These are phyloP conservation scores for Tulasnella sp. DNA, from an alignment of 768 basidiomycete species.

Conservation along the genomic window DNA sequence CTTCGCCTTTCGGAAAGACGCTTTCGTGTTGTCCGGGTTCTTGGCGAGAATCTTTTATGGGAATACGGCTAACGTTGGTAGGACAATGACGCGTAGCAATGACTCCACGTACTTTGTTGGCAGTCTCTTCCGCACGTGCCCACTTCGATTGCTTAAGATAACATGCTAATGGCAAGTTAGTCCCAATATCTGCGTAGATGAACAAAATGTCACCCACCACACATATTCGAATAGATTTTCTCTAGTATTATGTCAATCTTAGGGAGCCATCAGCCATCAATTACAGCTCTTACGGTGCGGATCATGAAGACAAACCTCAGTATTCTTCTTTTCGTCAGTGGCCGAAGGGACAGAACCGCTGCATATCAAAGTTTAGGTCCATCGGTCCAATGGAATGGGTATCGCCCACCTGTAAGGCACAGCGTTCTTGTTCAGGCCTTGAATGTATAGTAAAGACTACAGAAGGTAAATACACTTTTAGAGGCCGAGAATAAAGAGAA, in stretches of 20 bases:
- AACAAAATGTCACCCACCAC: conserved; percentile 21
- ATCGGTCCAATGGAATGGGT: background rate
- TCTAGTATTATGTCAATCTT: conserved; percentile 65
- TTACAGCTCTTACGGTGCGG: background rate
- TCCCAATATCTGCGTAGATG: background rate
- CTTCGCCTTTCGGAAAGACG: conserved; percentile 68
- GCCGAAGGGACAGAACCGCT: background rate
- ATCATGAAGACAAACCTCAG: conserved; percentile 2
- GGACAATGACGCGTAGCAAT: background rate
- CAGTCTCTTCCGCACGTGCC: conserved; percentile 66
- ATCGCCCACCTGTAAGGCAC: background rate
- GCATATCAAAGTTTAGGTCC: conserved; percentile 2
- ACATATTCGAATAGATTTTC: conserved; percentile 77
- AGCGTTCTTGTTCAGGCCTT: conserved; percentile 63
- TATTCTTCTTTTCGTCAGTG: conserved; percentile 14
- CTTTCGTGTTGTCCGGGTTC: conserved; percentile 66
- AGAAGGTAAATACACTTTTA: conserved; percentile 14
- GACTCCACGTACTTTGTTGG: conserved; percentile 45
- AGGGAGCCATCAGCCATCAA: background rate
- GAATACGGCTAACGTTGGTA: background rate
- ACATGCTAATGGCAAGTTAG: conserved; percentile 35
- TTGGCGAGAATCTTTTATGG: conserved; percentile 49
- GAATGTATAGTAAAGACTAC: conserved; percentile 57
- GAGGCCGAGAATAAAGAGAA: conserved; percentile 11
- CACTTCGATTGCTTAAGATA: conserved; percentile 71